These are phyloP conservation scores for Colletotrichum phormii DNA, from an alignment of 2,329 filamentous ascomycete genomes.

Conservation along the genomic window DNA sequence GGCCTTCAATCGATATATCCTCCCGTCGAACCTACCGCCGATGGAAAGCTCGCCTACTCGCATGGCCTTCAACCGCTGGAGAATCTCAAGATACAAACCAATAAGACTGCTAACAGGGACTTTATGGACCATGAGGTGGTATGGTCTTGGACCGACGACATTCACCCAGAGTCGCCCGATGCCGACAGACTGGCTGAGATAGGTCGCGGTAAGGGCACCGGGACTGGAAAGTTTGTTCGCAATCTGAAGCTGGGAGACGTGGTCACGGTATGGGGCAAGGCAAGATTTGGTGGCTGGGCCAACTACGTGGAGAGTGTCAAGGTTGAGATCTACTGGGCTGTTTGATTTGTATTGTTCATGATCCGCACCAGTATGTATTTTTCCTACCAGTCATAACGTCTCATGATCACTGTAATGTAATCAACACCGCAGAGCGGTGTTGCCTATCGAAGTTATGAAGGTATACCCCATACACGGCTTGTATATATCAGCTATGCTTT, in stretches of 20 bases:
- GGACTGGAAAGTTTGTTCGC: constrained; percentile 66
- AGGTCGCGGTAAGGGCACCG: constrained; percentile 64
- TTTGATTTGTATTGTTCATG: constrained; percentile 43
- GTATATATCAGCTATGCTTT: not conserved
- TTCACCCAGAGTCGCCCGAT: constrained; percentile 55
- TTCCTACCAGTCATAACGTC: not conserved
- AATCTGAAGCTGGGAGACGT: constrained; percentile 69
- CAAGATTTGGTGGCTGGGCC: constrained; percentile 65
- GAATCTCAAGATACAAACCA: constrained; percentile 60
- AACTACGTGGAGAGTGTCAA: constrained; percentile 62
- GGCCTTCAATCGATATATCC: constrained; percentile 53
- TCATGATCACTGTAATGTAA: not conserved
- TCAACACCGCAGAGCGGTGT: not conserved
- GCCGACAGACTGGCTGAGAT: constrained; percentile 50
- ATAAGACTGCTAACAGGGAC: constrained; percentile 50
- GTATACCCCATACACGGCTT: not conserved
- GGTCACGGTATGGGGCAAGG: constrained; percentile 71
- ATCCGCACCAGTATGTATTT: not conserved
- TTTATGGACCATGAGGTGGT: constrained; percentile 58
- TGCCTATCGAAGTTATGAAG: not conserved
- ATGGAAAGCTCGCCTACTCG: constrained; percentile 45
- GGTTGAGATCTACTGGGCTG: constrained; percentile 70
- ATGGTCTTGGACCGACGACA: constrained; percentile 65
- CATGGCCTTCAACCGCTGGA: constrained; percentile 50
- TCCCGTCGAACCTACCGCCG: constrained; percentile 33